These are phyloP conservation scores for Escallonia herrerae DNA, from an alignment of 129 eudicot species.

Conservation along the genomic window DNA sequence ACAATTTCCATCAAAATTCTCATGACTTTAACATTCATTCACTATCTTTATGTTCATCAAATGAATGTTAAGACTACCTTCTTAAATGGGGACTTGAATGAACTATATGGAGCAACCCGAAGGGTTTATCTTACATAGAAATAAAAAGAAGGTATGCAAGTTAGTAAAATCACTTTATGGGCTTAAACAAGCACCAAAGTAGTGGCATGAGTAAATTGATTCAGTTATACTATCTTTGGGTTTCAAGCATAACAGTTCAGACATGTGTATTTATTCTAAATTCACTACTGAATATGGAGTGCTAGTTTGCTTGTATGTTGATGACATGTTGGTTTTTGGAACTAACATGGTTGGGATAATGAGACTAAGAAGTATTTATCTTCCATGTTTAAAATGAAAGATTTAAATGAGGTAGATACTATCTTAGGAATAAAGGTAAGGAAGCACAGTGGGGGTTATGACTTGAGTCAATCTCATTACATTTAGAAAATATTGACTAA, in stretches of 20 bases:
- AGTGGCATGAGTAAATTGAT: constrained; percentile 1
- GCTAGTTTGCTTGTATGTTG: not conserved
- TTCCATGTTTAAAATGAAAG: not conserved
- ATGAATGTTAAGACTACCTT: constrained; percentile 5
- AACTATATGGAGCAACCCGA: not conserved
- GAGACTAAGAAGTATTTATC: not conserved
- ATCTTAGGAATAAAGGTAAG: not conserved
- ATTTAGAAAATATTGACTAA: not conserved
- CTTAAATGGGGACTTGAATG: not conserved
- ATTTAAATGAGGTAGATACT: not conserved
- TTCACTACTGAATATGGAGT: not conserved
- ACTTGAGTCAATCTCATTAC: constrained; percentile 9
- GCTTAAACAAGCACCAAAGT: not conserved
- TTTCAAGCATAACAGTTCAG: not conserved
- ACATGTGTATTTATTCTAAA: not conserved
- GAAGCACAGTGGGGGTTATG: not conserved
- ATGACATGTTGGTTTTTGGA: not conserved
- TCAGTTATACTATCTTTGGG: not conserved
- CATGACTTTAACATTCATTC: not conserved
- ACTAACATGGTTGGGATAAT: not conserved
- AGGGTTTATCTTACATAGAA: not conserved
- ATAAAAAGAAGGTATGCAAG: not conserved
- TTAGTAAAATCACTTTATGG: no score
- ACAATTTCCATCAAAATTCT: not conserved
- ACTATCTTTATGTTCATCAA: not conserved